These are phyloP conservation scores for Corylus americana DNA, from an alignment of 306 rosid species.

Conservation along the genomic window DNA sequence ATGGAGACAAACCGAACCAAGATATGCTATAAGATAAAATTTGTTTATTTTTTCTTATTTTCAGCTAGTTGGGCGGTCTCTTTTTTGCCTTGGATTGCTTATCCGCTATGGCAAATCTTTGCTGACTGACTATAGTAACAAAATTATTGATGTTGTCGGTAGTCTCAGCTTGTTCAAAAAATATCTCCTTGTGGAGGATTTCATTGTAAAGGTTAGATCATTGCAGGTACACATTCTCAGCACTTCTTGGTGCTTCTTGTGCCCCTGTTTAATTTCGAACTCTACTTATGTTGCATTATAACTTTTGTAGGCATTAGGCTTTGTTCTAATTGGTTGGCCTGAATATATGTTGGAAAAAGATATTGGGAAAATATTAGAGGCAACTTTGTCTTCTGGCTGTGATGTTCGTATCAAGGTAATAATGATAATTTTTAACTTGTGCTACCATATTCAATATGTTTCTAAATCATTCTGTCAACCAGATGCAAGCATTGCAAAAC, in stretches of 20 bases:
- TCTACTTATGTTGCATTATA: constrained; percentile 33
- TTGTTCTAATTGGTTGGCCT: constrained; percentile 88
- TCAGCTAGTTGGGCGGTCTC: constrained; percentile 89
- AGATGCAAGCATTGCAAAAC: constrained; percentile 97
- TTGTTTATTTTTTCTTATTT: constrained; percentile 31
- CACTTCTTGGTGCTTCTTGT: constrained; percentile 12
- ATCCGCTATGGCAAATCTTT: constrained; percentile 85
- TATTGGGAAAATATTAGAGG: constrained; percentile 79
- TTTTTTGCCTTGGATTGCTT: constrained; percentile 89
- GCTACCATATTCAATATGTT: constrained; percentile 11
- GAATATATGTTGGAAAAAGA: constrained; percentile 87
- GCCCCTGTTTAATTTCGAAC: constrained; percentile 19
- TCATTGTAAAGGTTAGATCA: constrained; percentile 70
- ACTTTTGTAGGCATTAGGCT: constrained; percentile 86
- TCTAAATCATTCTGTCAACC: constrained; percentile 44
- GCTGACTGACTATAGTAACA: constrained; percentile 52
- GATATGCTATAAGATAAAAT: neutral
- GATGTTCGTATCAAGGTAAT: constrained; percentile 85
- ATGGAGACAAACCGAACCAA: neutral
- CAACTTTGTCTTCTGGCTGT: constrained; percentile 53
- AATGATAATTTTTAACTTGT: constrained; percentile 18
- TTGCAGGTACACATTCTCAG: constrained; percentile 63
- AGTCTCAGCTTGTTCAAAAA: constrained; percentile 71
- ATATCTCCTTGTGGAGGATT: constrained; percentile 71
- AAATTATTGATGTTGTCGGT: constrained; percentile 46